Evolutionary conservation across 2,329 filamentous ascomycete species (phyloP).

Genomic region (Fusarium sp.): DNA sequence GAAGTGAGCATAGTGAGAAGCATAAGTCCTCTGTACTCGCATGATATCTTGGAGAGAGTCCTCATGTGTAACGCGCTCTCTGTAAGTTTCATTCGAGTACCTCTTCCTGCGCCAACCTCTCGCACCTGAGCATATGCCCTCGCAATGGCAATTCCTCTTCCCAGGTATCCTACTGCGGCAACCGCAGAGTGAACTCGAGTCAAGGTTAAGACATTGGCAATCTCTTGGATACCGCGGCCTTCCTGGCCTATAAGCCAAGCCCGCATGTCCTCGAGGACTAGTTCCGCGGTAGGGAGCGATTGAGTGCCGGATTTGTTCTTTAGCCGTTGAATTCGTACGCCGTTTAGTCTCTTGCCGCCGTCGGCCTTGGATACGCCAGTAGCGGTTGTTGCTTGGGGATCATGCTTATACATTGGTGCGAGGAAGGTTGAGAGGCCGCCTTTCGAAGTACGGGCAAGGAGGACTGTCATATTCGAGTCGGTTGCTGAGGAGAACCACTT

Average conservation of each 20-base stretch:
- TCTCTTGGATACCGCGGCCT: slow-evolving; percentile 74
- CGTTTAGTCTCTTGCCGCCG: slow-evolving; percentile 66
- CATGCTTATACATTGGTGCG: slow-evolving; percentile 67
- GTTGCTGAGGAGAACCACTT: slow-evolving; percentile 64
- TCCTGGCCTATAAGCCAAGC: slow-evolving; percentile 74
- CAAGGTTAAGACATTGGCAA: slow-evolving; percentile 75
- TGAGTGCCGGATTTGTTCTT: slow-evolving; percentile 80
- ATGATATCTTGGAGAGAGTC: slow-evolving; percentile 66
- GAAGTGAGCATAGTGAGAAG: slow-evolving; percentile 66
- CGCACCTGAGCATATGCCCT: slow-evolving; percentile 69
- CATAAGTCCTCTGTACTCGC: slow-evolving; percentile 67
- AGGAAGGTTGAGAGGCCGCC: slow-evolving; percentile 60
- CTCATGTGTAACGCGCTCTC: slow-evolving; percentile 67
- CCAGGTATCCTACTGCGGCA: slow-evolving; percentile 62
- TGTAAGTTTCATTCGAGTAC: slow-evolving; percentile 59
- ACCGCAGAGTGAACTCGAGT: slow-evolving; percentile 70
- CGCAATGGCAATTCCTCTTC: slow-evolving; percentile 67
- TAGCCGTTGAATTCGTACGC: slow-evolving; percentile 73
- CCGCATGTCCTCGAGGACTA: slow-evolving; percentile 72
- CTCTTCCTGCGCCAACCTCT: slow-evolving; percentile 59
- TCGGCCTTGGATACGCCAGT: slow-evolving; percentile 40
- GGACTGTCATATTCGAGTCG: slow-evolving; percentile 63
- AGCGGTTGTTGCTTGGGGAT: slow-evolving; percentile 48
- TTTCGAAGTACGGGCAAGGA: slow-evolving; percentile 68
- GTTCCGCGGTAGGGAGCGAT: slow-evolving; percentile 76